phyloP scores from a whole-genome alignment of 2,329 filamentous ascomycete species.

The Trichoderma sp. region DNA sequence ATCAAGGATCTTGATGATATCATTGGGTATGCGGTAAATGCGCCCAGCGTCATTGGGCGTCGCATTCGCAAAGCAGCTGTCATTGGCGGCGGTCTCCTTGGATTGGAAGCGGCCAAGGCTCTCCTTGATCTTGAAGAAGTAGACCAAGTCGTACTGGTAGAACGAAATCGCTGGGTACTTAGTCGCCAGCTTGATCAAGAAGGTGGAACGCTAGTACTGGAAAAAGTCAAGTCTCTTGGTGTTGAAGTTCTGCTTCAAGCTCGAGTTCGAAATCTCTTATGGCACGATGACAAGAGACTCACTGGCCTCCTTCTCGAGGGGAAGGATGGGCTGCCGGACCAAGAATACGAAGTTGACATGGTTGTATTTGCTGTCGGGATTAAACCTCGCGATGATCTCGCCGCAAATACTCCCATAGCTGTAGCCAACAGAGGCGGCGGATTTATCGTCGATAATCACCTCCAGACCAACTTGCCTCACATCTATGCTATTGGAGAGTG shows the following conservation, averaged over 20 bases:
- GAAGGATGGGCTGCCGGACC: constrained; percentile 56
- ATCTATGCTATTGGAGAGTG: constrained; percentile 92
- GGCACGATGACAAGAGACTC: constrained; percentile 66
- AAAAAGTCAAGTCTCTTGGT: constrained; percentile 76
- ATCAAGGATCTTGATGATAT: constrained; percentile 78
- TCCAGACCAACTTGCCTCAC: constrained; percentile 69
- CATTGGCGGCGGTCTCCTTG: constrained; percentile 81
- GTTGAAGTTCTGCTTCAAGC: constrained; percentile 79
- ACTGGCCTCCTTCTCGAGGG: constrained; percentile 72
- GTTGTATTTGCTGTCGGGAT: constrained; percentile 92
- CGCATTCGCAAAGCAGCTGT: constrained; percentile 50
- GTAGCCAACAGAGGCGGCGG: constrained; percentile 74
- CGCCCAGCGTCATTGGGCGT: constrained; percentile 65
- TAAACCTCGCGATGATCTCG: constrained; percentile 76
- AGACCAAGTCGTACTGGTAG: constrained; percentile 71
- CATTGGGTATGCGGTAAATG: constrained; percentile 69
- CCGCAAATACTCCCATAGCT: constrained; percentile 66
- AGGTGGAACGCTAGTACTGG: constrained; percentile 77
- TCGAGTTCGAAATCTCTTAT: constrained; percentile 70
- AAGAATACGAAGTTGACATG: constrained; percentile 73
- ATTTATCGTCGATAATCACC: constrained; percentile 66
- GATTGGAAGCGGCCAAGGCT: constrained; percentile 49
- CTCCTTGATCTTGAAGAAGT: constrained; percentile 12
- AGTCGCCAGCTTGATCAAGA: constrained; percentile 80
- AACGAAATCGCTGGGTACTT: constrained; percentile 80